Conservation (phyloP, 176 grass and related monocot species). For the Areca catechu region DNA sequence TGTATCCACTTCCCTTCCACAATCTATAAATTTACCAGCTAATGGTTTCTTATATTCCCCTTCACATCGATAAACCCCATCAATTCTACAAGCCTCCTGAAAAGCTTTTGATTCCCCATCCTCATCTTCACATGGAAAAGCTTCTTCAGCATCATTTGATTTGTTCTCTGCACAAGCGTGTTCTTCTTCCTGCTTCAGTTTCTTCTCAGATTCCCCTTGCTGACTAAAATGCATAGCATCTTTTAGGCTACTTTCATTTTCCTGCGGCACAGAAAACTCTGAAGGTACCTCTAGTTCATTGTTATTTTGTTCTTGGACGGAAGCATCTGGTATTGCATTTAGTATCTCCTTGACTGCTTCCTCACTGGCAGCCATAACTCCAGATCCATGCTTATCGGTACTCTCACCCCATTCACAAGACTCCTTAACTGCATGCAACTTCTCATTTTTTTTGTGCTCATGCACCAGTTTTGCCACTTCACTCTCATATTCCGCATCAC, state of each 20-base stretch:
- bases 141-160: neutral
- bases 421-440: neutral
- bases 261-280: neutral
- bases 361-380: neutral
- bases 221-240: neutral
- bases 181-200: neutral
- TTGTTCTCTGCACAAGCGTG: neutral
- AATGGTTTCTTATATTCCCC: neutral
- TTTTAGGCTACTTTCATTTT: neutral
- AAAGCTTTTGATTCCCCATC: neutral
- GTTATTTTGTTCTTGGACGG: neutral
- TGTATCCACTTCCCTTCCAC: neutral
- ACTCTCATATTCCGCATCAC: neutral
- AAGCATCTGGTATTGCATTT: neutral
- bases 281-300: neutral
- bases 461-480: neutral
- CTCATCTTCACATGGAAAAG: neutral
- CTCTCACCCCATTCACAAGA: neutral
- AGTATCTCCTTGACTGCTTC: constrained; percentile 3
- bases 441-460: neutral
- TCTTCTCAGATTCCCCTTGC: neutral
- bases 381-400: neutral
- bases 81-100: neutral
- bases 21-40: neutral
- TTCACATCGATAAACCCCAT: neutral